Conservation (phyloP, 352 stramenopile species). For the Globisporangium carolinianum region DNA sequence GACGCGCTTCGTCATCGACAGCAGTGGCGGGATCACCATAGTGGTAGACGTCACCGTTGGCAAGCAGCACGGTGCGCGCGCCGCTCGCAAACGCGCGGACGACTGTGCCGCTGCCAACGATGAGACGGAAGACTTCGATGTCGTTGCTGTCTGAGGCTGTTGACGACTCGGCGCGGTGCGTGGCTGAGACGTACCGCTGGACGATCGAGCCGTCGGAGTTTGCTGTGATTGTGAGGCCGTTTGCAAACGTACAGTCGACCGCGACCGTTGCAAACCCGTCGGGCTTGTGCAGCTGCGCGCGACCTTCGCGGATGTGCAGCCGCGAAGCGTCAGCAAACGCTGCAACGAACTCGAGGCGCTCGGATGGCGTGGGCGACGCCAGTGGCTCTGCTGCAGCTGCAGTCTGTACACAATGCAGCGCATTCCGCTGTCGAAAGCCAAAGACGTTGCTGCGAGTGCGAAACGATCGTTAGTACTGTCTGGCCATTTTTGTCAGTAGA, state of each 20-base stretch:
- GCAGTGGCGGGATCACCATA: not conserved
- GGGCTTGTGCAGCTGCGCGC: constrained; percentile 28
- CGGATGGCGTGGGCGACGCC: not conserved
- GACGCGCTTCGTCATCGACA: constrained; percentile 1
- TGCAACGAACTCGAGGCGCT: constrained; percentile 39
- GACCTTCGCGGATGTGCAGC: constrained; percentile 33
- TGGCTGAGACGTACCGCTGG: constrained; percentile 20
- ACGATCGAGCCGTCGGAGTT: constrained; percentile 58
- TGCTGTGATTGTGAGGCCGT: constrained; percentile 39
- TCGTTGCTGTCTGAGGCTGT: not conserved
- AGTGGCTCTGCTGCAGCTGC: not conserved
- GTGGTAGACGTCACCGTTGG: constrained; percentile 36
- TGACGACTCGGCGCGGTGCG: not conserved
- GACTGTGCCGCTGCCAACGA: constrained; percentile 50
- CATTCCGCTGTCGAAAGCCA: constrained; percentile 31
- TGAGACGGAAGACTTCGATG: constrained; percentile 33
- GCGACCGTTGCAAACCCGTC: constrained; percentile 41
- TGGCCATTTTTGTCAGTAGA: not conserved
- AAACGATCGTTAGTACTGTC: no score
- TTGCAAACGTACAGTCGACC: constrained; percentile 37
- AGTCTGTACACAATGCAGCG: not conserved
- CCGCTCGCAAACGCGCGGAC: constrained; percentile 35
- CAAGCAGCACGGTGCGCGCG: constrained; percentile 31
- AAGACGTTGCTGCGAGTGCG: constrained; percentile 40
- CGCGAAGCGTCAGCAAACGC: constrained; percentile 48